Evolutionary conservation across 2,329 filamentous ascomycete species (phyloP).

Genomic region (Conoideocrella luteorostrata): DNA sequence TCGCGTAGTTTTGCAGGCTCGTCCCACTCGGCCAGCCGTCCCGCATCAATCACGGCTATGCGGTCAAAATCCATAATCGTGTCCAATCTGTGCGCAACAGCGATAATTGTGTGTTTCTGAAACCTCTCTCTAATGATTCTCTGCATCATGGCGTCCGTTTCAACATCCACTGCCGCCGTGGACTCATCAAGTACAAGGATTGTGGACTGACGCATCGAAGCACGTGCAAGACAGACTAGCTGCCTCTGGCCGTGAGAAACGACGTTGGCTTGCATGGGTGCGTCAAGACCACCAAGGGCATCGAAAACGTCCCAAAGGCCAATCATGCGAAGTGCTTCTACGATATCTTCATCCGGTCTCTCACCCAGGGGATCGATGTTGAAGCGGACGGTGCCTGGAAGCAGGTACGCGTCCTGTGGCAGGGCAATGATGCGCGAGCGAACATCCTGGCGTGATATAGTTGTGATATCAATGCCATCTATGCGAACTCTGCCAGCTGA

Average conservation of each 20-base stretch:
- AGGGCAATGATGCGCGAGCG: conserved; percentile 32
- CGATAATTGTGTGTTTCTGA: conserved; percentile 3
- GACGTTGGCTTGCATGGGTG: conserved; percentile 3
- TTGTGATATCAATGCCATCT: conserved; percentile 33
- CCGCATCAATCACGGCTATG: neutral
- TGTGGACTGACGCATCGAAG: neutral
- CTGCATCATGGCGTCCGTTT: conserved; percentile 6
- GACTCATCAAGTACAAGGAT: conserved; percentile 7
- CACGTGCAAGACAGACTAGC: conserved; percentile 13
- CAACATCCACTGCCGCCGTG: conserved; percentile 6
- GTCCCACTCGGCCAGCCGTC: neutral
- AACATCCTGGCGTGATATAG: conserved; percentile 15
- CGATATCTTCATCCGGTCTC: conserved; percentile 27
- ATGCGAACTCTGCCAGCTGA: conserved; percentile 35
- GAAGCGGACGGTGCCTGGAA: conserved; percentile 39
- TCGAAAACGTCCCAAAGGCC: conserved; percentile 10
- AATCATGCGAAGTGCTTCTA: conserved; percentile 8
- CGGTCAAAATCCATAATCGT: conserved; percentile 2
- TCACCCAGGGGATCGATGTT: conserved; percentile 40
- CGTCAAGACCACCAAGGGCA: conserved; percentile 8
- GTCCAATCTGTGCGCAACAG: conserved; percentile 4
- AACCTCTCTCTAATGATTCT: conserved; percentile 4
- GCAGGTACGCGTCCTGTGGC: conserved; percentile 46
- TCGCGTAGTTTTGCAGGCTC: neutral
- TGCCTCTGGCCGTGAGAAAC: conserved; percentile 14